A percentile compares a stretch with the other conserved stretches of the same genome.
phyloP scores from a whole-genome alignment of 1,139 yeast species.

The Saccharomyces uvarum region DNA sequence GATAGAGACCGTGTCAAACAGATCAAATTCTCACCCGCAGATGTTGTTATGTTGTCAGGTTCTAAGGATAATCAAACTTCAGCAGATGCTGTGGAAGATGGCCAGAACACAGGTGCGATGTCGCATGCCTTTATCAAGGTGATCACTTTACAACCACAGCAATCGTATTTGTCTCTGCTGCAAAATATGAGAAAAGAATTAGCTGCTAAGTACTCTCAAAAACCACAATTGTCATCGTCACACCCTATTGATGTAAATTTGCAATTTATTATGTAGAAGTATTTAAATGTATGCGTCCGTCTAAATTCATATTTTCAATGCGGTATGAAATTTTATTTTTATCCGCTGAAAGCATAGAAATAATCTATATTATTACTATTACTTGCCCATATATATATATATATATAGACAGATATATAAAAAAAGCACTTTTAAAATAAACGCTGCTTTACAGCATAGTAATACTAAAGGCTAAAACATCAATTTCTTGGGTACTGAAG shows the following conservation, averaged over 20 bases:
- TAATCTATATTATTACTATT: neutral
- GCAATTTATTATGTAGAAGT: slow-evolving; percentile 39
- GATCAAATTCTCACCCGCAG: slow-evolving; percentile 78
- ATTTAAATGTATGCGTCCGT: neutral
- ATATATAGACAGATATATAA: neutral
- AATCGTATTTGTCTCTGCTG: slow-evolving; percentile 67
- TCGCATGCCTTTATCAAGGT: slow-evolving; percentile 80
- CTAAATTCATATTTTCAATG: neutral
- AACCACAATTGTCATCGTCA: slow-evolving; percentile 79
- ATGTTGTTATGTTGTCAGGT: slow-evolving; percentile 78
- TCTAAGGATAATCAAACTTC: slow-evolving; percentile 77
- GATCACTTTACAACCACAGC: slow-evolving; percentile 58
- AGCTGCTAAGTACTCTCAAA: slow-evolving; percentile 67
- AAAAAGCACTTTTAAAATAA: neutral
- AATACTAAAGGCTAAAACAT: neutral
- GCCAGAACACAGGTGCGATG: slow-evolving; percentile 88
- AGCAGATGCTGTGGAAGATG: slow-evolving; percentile 78
- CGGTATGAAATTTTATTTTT: neutral
- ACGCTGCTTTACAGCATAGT: neutral
- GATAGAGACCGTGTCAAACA: slow-evolving; percentile 41
- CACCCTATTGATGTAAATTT: slow-evolving; percentile 80
- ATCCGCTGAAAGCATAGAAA: too few relatives aligned
- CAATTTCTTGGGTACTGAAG: neutral
- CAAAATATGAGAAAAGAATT: slow-evolving; percentile 73
- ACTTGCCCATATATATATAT: neutral